Evolutionary conservation across 306 rosid species (phyloP).

Genomic region (Corylus heterophylla): DNA sequence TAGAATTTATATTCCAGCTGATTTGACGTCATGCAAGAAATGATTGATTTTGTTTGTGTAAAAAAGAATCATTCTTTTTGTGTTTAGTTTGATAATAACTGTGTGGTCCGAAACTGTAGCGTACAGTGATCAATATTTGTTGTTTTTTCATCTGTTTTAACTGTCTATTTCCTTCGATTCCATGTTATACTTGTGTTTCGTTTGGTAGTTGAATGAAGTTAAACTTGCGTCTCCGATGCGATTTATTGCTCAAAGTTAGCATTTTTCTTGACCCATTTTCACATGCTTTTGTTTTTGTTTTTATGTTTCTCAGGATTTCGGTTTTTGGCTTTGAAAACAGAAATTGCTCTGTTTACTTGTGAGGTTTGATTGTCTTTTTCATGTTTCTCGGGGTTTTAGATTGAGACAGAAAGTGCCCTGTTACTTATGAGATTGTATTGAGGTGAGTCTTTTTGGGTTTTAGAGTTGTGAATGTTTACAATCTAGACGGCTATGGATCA

Average conservation of each 20-base stretch:
- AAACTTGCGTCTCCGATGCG: not conserved
- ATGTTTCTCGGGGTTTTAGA: not conserved
- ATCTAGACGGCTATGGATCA: constrained; percentile 29
- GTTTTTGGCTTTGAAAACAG: constrained; percentile 4
- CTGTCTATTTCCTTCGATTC: not conserved
- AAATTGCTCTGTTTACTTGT: not conserved
- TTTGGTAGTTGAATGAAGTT: not conserved
- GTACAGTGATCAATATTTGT: not conserved
- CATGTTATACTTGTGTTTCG: not conserved
- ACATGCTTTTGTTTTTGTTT: not conserved
- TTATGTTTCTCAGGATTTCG: not conserved
- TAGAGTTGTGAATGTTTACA: constrained; percentile 9
- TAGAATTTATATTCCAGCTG: not conserved
- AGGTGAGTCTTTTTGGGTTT: not conserved
- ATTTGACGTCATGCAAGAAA: not conserved
- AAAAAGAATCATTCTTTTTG: not conserved
- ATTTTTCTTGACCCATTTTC: constrained; percentile 1
- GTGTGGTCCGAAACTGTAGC: not conserved
- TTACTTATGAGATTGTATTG: not conserved
- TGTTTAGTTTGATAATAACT: not conserved
- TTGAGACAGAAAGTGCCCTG: not conserved
- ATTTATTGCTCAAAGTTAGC: not conserved
- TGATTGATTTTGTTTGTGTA: not conserved
- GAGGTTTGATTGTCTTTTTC: not conserved
- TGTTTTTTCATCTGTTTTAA: not conserved